These are phyloP conservation scores for Fusarium multiceps DNA, from an alignment of 2,329 filamentous ascomycete species.

Conservation along the genomic window DNA sequence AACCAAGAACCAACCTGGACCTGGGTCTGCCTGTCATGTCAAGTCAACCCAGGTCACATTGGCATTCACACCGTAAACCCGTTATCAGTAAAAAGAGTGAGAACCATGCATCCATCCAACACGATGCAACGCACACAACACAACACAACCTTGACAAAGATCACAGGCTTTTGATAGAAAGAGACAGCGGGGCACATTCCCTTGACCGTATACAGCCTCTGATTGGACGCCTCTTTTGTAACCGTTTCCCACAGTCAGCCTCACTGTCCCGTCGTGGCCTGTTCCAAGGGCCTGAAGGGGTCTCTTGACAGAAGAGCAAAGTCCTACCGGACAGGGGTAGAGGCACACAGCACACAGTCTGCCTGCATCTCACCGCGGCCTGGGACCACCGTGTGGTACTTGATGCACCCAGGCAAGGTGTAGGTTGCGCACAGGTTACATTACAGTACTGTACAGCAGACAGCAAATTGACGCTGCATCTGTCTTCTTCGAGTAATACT, in stretches of 20 bases:
- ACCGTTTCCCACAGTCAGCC: slow-evolving; percentile 42
- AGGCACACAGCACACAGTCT: slow-evolving; percentile 20
- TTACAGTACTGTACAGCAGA: slow-evolving; percentile 7
- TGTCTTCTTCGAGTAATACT: slow-evolving; percentile 42
- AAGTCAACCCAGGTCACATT: slow-evolving; percentile 8
- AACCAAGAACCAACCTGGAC: slow-evolving; percentile 4
- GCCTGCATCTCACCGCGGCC: slow-evolving; percentile 36
- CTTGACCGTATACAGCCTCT: slow-evolving; percentile 7
- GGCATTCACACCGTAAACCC: slow-evolving; percentile 20
- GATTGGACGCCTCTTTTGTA: slow-evolving; percentile 42
- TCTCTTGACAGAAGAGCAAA: slow-evolving; percentile 31
- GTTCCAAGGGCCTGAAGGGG: slow-evolving; percentile 22
- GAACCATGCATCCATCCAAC: slow-evolving; percentile 34
- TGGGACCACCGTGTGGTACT: slow-evolving; percentile 42
- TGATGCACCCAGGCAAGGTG: slow-evolving; percentile 20
- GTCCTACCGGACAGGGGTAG: slow-evolving; percentile 28
- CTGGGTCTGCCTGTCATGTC: neutral
- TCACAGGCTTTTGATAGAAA: slow-evolving; percentile 27
- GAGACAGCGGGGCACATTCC: slow-evolving; percentile 38
- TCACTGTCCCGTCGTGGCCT: slow-evolving; percentile 43
- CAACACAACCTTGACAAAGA: slow-evolving; percentile 10
- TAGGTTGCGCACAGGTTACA: slow-evolving; percentile 35
- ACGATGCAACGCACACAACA: slow-evolving; percentile 1
- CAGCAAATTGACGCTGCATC: slow-evolving; percentile 37
- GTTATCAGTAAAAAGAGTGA: slow-evolving; percentile 20